These are phyloP conservation scores for Hymenoscyphus albidus DNA, from an alignment of 2,329 filamentous ascomycete species.

Conservation along the genomic window DNA sequence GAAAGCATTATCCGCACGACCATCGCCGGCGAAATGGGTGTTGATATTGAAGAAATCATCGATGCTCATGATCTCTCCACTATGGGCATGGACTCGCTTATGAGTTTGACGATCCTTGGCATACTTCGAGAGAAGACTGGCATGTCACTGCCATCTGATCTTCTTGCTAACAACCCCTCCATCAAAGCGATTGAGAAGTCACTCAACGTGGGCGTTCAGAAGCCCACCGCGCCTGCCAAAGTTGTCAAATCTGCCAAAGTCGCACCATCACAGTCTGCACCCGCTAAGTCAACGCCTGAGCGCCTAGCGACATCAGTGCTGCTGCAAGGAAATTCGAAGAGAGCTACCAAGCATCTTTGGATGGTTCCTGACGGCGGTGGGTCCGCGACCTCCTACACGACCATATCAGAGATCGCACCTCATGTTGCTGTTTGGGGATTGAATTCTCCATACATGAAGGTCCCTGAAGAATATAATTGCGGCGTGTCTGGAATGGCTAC, in stretches of 20 bases:
- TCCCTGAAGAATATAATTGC: conserved; percentile 60
- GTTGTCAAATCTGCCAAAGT: conserved; percentile 21
- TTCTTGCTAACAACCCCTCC: conserved; percentile 57
- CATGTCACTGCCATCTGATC: conserved; percentile 53
- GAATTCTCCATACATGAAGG: conserved; percentile 70
- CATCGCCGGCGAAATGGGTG: conserved; percentile 68
- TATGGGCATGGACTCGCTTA: conserved; percentile 56
- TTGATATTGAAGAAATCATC: conserved; percentile 60
- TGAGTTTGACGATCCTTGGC: conserved; percentile 53
- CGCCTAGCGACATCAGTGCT: conserved; percentile 36
- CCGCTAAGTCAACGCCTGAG: conserved; percentile 33
- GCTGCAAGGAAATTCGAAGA: conserved; percentile 45
- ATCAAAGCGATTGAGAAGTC: conserved; percentile 63
- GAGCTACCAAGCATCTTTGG: conserved; percentile 42
- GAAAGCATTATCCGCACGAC: conserved; percentile 58
- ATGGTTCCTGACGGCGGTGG: conserved; percentile 48
- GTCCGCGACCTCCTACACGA: conserved; percentile 36
- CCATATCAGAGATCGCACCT: conserved; percentile 38
- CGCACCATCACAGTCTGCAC: conserved; percentile 29
- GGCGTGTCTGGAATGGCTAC: conserved; percentile 62
- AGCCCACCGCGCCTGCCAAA: conserved; percentile 22
- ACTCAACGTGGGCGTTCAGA: conserved; percentile 46
- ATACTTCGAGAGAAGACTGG: conserved; percentile 52
- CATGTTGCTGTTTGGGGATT: conserved; percentile 53
- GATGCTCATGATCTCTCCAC: conserved; percentile 52